phyloP scores from a whole-genome alignment of 257 asterid species.

The Solanum piurae region DNA sequence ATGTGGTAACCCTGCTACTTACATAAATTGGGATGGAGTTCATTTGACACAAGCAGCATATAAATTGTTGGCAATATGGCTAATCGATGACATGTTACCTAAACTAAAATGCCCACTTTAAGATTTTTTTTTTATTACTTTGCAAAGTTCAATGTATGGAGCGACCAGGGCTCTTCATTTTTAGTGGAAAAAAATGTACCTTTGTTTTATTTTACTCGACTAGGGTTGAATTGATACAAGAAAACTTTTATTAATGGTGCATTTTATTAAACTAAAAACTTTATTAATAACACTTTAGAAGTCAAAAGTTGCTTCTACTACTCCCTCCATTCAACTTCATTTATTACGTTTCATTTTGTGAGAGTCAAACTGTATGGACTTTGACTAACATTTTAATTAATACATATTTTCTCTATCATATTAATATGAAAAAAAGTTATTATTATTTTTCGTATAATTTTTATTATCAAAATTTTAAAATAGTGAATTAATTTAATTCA shows the following conservation, averaged over 20 bases:
- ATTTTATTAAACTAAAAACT: too few species aligned
- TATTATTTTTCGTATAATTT: too few species aligned
- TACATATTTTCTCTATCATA: too few species aligned
- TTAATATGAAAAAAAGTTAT: neutral
- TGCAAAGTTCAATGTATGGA: neutral
- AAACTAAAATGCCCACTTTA: neutral
- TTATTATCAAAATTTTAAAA: too few species aligned
- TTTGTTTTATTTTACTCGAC: neutral
- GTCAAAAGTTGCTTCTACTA: neutral
- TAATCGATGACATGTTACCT: neutral
- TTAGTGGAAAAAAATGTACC: neutral
- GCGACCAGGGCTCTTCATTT: neutral
- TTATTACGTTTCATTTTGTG: neutral
- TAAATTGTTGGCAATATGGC: neutral
- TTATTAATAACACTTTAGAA: neutral
- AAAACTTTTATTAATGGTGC: neutral
- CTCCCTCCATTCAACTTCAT: neutral
- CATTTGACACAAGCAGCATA: constrained; percentile 20
- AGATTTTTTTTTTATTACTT: neutral
- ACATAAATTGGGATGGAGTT: constrained; percentile 21
- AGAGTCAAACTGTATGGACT: rapidly evolving
- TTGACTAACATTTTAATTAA: too few species aligned
- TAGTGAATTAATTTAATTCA: neutral
- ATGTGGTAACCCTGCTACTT: neutral
- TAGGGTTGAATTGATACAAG: too few species aligned